A percentile compares a stretch with the other conserved stretches of the same genome.
Evolutionary conservation across 257 asterid genomes (phyloP).

Genomic region (Eustoma russellianum): DNA sequence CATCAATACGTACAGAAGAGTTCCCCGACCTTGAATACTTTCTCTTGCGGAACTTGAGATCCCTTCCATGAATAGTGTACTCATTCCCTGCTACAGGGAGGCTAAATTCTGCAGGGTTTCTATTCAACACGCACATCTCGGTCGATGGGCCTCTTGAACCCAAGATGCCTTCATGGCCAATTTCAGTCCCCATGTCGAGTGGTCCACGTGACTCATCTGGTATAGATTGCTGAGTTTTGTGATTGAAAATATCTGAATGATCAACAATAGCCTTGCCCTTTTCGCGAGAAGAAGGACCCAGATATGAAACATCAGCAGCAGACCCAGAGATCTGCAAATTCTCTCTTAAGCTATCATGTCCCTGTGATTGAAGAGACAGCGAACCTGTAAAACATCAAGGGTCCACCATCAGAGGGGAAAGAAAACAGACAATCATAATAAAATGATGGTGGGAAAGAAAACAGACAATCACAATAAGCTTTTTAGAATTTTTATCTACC

Average conservation of each 20-base stretch:
- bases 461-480: background rate
- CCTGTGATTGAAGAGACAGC: constrained; percentile 12
- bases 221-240: constrained; percentile 1
- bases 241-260: constrained; percentile 5
- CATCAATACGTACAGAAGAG: constrained; percentile 14
- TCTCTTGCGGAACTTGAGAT: constrained; percentile 25
- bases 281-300: constrained; percentile 1
- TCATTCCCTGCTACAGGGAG: constrained; percentile 36
- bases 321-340: background rate
- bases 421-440: too few species aligned
- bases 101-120: constrained; percentile 70
- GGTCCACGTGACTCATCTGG: background rate
- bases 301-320: constrained; percentile 1
- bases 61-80: constrained; percentile 37
- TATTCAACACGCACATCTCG: constrained; percentile 22
- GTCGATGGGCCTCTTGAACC: constrained; percentile 1
- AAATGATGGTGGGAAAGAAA: too few species aligned
- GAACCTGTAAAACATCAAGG: constrained; percentile 10
- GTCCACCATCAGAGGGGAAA: background rate
- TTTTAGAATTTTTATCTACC: constrained; percentile 15
- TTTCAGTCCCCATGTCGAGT: constrained; percentile 5
- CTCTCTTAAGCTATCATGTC: constrained; percentile 12
- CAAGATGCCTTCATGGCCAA: background rate
- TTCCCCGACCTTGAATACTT: constrained; percentile 7
- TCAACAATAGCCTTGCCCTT: constrained; percentile 7